Evolutionary conservation across 2,329 filamentous ascomycete genomes (phyloP), one percentile per base, ranked within the genome.

Genomic region (Fusarium subtropicale): DNA sequence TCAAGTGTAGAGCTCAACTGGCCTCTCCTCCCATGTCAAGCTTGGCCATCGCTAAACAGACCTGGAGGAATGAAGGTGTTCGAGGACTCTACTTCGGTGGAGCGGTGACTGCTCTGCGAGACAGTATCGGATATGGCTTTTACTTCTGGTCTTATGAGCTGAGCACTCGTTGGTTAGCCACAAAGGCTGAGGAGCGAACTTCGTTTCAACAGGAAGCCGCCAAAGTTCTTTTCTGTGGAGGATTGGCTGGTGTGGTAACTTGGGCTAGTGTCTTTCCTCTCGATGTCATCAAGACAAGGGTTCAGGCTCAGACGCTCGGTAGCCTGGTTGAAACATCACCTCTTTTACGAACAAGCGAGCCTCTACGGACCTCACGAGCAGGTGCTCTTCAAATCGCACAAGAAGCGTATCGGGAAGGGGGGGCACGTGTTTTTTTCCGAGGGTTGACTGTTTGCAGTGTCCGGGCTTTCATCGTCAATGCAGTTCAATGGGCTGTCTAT

Each of bases 101-200:
- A 22, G 84, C 82, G 1, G 88, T 97, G 18, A 98, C 95, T 1
- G 92, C 91, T 55, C 77, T 95, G 41, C 86, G 95, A 51, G 95
- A 98, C 79, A 91, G 91, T 60, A 87, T 97, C 57, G 95, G 95
- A n/a, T 98, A 97, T 80, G 95, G 94, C 0, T 97, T 97, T 79
- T 98, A 97, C 77, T 98, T 98, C 79, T 97, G 92, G 92, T 91
- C 91, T 2, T 98, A 97, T 76, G 92, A 97, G 79, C 82, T 94
- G 61, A 88, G 85, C 68, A 93, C 91, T 36, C 81, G 83, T 56
- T 83, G 89, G 78, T 81, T 82, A 20, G 80, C 80, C 5, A 53
- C 69, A 9, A 62, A 61, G 11, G 41, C 60, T 18, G 62, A 61
- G 13, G 56, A 71, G 16, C 69, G 71, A 24, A 61, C 71, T 3